Percentiles rank a stretch among this genome's conserved stretches.
These are phyloP conservation scores for Neurospora sp. DNA, from an alignment of 495 filamentous ascomycete genomes.

Conservation along the genomic window DNA sequence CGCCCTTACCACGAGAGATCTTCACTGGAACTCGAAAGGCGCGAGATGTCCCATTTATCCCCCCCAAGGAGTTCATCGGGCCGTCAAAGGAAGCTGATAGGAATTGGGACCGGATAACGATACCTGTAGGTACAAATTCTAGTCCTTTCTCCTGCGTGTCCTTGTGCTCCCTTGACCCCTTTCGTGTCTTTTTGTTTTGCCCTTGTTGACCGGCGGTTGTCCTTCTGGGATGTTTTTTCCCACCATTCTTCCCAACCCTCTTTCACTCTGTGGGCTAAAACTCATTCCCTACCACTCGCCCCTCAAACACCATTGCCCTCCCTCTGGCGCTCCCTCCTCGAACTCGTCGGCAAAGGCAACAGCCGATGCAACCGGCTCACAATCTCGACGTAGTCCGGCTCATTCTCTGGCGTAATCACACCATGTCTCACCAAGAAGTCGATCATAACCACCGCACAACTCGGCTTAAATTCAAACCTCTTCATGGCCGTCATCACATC, in stretches of 20 bases:
- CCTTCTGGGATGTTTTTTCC: too few species aligned
- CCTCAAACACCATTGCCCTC: neutral
- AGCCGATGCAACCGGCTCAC: constrained; percentile 34
- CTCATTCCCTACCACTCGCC: neutral
- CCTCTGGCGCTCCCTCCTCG: neutral
- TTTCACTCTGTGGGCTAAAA: neutral
- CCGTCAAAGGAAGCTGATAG: neutral
- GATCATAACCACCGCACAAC: constrained; percentile 38
- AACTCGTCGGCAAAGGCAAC: constrained; percentile 23
- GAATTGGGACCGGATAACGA: neutral
- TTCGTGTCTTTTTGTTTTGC: too few species aligned
- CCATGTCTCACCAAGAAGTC: constrained; percentile 49
- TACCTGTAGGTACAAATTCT: too few species aligned
- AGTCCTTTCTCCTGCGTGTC: too few species aligned
- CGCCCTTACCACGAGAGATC: neutral
- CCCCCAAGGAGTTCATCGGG: neutral
- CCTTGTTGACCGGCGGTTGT: neutral
- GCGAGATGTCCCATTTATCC: neutral
- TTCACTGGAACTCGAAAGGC: neutral
- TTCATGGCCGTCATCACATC: constrained; percentile 35
- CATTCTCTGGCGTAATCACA: constrained; percentile 38
- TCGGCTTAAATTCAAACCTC: constrained; percentile 43
- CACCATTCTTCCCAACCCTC: neutral
- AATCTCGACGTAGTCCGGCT: constrained; percentile 41
- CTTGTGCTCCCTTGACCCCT: too few species aligned